A percentile compares a stretch with the other conserved stretches of the same genome.
phyloP scores from a whole-genome alignment of 1,284 basidiomycete species.

The Ustilago loliicola region DNA sequence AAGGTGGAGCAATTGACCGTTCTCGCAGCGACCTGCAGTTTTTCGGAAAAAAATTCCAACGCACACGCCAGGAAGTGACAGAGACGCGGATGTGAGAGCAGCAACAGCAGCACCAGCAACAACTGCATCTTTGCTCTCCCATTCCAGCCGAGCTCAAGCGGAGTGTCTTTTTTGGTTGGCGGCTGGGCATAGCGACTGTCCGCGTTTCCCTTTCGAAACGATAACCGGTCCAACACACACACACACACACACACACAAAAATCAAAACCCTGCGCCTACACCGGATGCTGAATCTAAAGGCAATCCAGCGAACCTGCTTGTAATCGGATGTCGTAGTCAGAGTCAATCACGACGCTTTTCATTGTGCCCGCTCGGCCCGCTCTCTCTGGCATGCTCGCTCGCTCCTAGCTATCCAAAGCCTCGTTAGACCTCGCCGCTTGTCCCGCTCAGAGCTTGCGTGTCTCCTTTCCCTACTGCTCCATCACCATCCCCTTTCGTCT shows the following conservation, averaged over 20 bases:
- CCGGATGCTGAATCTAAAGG: not conserved
- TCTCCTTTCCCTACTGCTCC: not conserved
- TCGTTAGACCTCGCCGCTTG: not conserved
- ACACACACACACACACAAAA: not conserved
- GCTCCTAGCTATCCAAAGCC: not conserved
- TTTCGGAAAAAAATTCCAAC: not conserved
- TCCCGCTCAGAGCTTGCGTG: constrained; percentile 7
- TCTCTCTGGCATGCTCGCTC: not conserved
- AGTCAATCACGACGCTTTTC: constrained; percentile 7
- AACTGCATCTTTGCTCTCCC: not conserved
- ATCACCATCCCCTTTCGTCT: not conserved
- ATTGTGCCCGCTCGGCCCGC: not conserved
- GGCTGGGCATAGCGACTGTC: not conserved
- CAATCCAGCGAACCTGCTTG: not conserved
- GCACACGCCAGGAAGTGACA: not conserved
- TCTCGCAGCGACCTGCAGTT: constrained; percentile 3
- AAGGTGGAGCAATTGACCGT: not conserved
- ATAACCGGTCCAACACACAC: not conserved
- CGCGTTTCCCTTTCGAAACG: not conserved
- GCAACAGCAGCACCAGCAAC: not conserved
- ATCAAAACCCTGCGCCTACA: not conserved
- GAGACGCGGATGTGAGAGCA: not conserved
- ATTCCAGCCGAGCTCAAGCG: constrained; percentile 2
- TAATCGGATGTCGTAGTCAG: not conserved
- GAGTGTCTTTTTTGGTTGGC: not conserved